These are phyloP conservation scores for Amauroascus verrucosus DNA, from an alignment of 2,329 filamentous ascomycete genomes.

Conservation along the genomic window DNA sequence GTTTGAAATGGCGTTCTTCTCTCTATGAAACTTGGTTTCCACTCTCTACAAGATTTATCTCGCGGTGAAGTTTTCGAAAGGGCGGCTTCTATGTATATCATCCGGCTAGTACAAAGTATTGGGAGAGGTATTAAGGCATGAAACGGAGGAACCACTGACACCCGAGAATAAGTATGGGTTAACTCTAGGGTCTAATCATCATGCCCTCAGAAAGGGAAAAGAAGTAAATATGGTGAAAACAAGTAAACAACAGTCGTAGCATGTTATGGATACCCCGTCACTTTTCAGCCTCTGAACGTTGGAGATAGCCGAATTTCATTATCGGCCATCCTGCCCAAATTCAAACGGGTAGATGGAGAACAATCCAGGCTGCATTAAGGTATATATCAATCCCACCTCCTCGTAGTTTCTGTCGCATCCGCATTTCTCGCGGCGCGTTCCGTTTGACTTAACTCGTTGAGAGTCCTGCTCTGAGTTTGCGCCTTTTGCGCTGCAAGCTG, in stretches of 20 bases:
- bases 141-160: background rate
- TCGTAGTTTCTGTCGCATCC: slow-evolving; percentile 50
- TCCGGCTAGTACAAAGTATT: background rate
- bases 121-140: background rate
- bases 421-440: slow-evolving; percentile 58
- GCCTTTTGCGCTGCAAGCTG: slow-evolving; percentile 67
- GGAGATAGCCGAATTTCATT: background rate
- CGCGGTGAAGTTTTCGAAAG: too few species aligned
- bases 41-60: too few species aligned
- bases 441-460: slow-evolving; percentile 57
- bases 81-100: too few species aligned
- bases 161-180: background rate
- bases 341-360: too few species aligned
- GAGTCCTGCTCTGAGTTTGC: slow-evolving; percentile 56
- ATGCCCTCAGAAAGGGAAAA: background rate
- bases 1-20: too few species aligned
- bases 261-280: background rate
- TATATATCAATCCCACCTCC: slow-evolving; percentile 45
- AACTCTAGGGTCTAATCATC: background rate
- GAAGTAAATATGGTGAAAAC: background rate
- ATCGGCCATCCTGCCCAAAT: background rate
- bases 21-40: too few species aligned
- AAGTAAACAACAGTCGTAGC: background rate
- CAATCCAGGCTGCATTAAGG: background rate
- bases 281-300: background rate